phyloP scores from a whole-genome alignment of 495 filamentous ascomycete genomes.

The Bacidia gigantensis region DNA sequence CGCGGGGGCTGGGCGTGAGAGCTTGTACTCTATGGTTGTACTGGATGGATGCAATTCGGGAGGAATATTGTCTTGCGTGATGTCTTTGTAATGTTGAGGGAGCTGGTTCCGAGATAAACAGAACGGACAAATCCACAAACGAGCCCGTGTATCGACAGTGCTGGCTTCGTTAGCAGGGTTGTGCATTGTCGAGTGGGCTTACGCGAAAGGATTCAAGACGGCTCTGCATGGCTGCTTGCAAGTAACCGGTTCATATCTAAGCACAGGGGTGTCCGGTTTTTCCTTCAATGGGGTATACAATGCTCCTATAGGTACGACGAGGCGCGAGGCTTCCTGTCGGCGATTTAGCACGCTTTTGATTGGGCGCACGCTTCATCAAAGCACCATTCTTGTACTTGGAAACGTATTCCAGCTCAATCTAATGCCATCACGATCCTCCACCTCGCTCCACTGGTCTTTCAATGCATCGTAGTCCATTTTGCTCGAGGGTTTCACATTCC shows the following conservation, averaged over 20 bases:
- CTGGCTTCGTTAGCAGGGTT: constrained; percentile 32
- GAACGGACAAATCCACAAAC: constrained; percentile 98
- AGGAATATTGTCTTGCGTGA: constrained; percentile 85
- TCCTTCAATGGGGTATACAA: constrained; percentile 95
- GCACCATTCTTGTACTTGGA: constrained; percentile 91
- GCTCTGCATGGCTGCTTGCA: constrained; percentile 95
- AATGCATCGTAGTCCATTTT: constrained; percentile 66
- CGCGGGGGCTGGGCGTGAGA: constrained; percentile 82
- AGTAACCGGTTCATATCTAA: constrained; percentile 94
- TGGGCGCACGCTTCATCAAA: constrained; percentile 19
- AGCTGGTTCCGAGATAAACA: constrained; percentile 91
- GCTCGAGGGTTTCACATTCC: neutral
- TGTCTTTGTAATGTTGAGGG: constrained; percentile 98
- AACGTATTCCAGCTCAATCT: constrained; percentile 99
- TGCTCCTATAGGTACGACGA: constrained; percentile 94
- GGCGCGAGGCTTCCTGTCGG: constrained; percentile 78
- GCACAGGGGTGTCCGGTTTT: constrained; percentile 73
- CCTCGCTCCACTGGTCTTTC: constrained; percentile 95
- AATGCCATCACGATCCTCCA: constrained; percentile 94
- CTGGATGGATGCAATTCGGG: constrained; percentile 86
- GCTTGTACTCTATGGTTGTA: constrained; percentile 94
- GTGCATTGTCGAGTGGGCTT: constrained; percentile 20
- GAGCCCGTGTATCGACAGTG: constrained; percentile 86
- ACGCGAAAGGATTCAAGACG: constrained; percentile 96
- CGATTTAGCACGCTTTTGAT: constrained; percentile 11